phyloP scores from a whole-genome alignment of 2,329 filamentous ascomycete genomes.

The Cordyceps cicadae region DNA sequence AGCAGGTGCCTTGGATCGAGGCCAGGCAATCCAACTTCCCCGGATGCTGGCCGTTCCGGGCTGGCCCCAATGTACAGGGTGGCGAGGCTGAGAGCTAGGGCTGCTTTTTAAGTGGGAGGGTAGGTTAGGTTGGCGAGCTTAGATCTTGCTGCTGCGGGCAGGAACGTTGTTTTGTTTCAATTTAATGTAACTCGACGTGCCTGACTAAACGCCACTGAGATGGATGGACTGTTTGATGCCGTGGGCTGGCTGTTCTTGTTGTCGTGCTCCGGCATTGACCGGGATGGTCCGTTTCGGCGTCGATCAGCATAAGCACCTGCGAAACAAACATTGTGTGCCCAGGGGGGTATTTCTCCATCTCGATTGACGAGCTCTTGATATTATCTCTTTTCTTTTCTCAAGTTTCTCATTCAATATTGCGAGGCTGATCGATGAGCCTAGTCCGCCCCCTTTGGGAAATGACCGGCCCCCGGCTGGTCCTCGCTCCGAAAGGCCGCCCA shows the following conservation, averaged over 20 bases:
- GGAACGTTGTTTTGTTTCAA: neutral
- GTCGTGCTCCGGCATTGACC: neutral
- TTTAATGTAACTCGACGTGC: neutral
- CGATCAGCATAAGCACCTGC: too few relatives aligned
- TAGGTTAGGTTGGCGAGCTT: neutral
- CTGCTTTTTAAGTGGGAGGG: too few relatives aligned
- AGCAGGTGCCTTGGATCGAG: neutral
- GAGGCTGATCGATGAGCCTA: neutral
- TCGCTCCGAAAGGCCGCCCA: neutral
- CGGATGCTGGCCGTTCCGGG: conserved; percentile 4
- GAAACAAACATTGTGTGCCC: neutral
- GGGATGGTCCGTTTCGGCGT: neutral
- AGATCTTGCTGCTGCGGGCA: neutral
- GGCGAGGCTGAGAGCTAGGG: neutral
- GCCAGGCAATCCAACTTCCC: neutral
- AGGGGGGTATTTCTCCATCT: too few relatives aligned
- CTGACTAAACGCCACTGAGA: neutral
- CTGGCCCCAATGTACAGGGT: neutral
- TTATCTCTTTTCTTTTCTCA: too few relatives aligned
- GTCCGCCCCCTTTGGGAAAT: neutral
- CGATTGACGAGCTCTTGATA: too few relatives aligned
- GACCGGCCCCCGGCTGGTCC: neutral
- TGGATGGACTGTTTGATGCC: too few relatives aligned
- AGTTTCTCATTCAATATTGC: too few relatives aligned
- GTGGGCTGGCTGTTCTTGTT: too few relatives aligned